phyloP scores from a whole-genome alignment of 495 filamentous ascomycete genomes.

The Parachaetomium inaequale region DNA sequence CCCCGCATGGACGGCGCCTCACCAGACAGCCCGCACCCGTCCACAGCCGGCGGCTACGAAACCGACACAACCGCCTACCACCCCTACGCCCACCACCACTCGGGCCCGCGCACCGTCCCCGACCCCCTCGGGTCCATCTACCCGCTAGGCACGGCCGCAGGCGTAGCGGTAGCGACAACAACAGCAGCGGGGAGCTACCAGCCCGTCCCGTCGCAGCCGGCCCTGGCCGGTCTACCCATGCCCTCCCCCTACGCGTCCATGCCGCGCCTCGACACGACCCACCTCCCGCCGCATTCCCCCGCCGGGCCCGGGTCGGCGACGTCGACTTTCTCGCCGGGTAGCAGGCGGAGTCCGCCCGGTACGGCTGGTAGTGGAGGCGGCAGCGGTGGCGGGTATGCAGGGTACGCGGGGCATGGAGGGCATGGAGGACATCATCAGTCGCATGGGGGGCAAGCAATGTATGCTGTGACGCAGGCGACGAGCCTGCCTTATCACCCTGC shows the following conservation, averaged over 20 bases:
- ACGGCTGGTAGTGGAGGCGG: neutral
- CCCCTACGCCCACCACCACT: slow-evolving; percentile 9
- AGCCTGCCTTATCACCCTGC: slow-evolving; percentile 10
- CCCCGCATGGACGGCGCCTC: slow-evolving; percentile 18
- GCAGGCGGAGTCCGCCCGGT: slow-evolving; percentile 10
- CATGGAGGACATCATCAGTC: no score
- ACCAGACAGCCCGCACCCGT: slow-evolving; percentile 9
- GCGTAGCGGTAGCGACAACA: neutral
- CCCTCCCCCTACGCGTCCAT: slow-evolving; percentile 11
- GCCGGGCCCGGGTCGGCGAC: slow-evolving; percentile 14
- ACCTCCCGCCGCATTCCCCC: slow-evolving; percentile 13
- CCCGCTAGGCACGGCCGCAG: slow-evolving; percentile 6
- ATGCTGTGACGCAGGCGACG: neutral
- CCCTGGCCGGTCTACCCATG: slow-evolving; percentile 17
- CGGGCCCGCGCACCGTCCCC: slow-evolving; percentile 30
- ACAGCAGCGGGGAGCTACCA: slow-evolving; percentile 16
- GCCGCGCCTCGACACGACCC: slow-evolving; percentile 17
- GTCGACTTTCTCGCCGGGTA: slow-evolving; percentile 21
- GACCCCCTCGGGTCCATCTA: slow-evolving; percentile 16
- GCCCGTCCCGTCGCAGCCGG: slow-evolving; percentile 8
- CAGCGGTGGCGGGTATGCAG: neutral
- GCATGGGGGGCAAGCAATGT: neutral
- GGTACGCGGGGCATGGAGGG: neutral
- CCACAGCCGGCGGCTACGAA: slow-evolving; percentile 16
- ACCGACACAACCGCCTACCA: slow-evolving; percentile 16